Conservation (phyloP, 2,329 filamentous ascomycete genomes). For the Diaporthe sp. region DNA sequence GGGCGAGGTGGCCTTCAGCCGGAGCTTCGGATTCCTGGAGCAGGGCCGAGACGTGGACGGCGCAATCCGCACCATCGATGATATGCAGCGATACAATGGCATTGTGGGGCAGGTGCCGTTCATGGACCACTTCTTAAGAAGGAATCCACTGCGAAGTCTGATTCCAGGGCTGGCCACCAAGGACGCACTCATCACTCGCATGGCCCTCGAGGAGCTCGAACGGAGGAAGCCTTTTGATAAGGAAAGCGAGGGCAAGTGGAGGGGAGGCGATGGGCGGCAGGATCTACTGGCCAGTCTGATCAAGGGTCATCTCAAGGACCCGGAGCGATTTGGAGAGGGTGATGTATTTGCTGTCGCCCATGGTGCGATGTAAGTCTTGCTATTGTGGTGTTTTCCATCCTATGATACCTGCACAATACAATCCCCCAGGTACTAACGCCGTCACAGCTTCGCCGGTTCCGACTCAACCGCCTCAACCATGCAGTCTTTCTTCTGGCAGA, state of each 20-base stretch:
- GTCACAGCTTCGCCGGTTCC: constrained; percentile 68
- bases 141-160: constrained; percentile 63
- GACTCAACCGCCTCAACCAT: constrained; percentile 73
- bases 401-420: accelerated
- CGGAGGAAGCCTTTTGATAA: constrained; percentile 62
- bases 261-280: constrained; percentile 59
- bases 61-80: constrained; percentile 66
- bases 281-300: constrained; percentile 67
- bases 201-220: constrained; percentile 65
- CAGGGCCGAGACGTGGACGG: constrained; percentile 64
- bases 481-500: constrained; percentile 69
- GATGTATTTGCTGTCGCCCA: constrained; percentile 71
- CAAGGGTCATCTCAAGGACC: constrained; percentile 65
- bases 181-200: constrained; percentile 65
- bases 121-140: constrained; percentile 61
- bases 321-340: constrained; percentile 61
- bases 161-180: constrained; percentile 59
- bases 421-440: constrained; percentile 1
- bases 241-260: constrained; percentile 57
- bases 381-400: background rate
- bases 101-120: constrained; percentile 66
- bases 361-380: constrained; percentile 66
- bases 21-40: constrained; percentile 66
- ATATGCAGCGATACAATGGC: constrained; percentile 66
- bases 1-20: constrained; percentile 65